Evolutionary conservation across 192 early-diverging fungal genomes (phyloP).

Genomic region (Entomortierella beljakovae): DNA sequence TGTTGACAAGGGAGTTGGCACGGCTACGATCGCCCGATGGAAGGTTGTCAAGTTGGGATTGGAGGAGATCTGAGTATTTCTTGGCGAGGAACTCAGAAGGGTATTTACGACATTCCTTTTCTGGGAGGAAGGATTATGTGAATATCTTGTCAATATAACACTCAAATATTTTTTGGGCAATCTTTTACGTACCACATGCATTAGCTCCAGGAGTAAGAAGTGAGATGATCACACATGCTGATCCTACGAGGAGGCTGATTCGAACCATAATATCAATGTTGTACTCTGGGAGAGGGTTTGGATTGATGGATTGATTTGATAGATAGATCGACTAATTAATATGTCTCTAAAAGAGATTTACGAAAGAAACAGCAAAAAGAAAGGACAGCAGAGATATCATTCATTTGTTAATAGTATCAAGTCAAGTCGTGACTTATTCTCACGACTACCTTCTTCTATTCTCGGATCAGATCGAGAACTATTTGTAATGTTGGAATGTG

Average conservation of each 20-base stretch:
- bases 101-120: slow-evolving; percentile 7
- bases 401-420: no score
- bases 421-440: no score
- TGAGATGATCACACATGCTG: slow-evolving; percentile 4
- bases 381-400: no score
- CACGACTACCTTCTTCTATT: no score
- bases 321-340: no score
- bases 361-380: no score
- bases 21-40: background rate
- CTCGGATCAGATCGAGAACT: no score
- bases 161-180: background rate
- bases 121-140: slow-evolving; percentile 1
- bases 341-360: no score
- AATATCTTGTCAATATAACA: background rate
- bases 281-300: no score
- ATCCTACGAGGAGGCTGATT: background rate
- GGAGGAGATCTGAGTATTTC: slow-evolving; percentile 4
- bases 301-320: no score
- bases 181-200: slow-evolving; percentile 19
- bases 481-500: no score
- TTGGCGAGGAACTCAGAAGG: slow-evolving; percentile 18
- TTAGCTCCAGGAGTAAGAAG: slow-evolving; percentile 2
- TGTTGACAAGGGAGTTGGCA: background rate
- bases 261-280: no score
- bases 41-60: background rate